Conservation (phyloP, 2,329 filamentous ascomycete species). For the Rutstroemia sp. region DNA sequence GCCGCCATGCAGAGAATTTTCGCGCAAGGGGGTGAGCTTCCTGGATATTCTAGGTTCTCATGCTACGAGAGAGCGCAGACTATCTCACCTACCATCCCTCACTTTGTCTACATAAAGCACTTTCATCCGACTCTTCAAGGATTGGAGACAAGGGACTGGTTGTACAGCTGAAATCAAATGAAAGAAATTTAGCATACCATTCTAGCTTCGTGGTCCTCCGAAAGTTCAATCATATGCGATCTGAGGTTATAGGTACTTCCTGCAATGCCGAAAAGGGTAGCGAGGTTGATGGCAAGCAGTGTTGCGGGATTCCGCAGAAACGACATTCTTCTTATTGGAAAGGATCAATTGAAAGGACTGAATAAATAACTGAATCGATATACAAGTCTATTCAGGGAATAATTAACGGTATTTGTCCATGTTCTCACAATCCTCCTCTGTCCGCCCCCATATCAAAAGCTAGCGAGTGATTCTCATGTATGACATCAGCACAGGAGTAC, state of each 20-base stretch:
- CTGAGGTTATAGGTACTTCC: slow-evolving; percentile 17
- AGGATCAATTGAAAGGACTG: too few species aligned
- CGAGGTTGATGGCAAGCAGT: slow-evolving; percentile 11
- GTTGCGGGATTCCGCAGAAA: slow-evolving; percentile 14
- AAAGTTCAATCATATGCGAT: slow-evolving; percentile 20
- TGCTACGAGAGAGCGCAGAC: too few species aligned
- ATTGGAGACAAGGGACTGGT: not conserved
- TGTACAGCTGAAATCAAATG: not conserved
- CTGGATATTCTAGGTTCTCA: too few species aligned
- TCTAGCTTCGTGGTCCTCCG: slow-evolving; percentile 19
- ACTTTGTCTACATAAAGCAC: not conserved
- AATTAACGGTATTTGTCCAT: too few species aligned
- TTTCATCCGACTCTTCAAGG: not conserved
- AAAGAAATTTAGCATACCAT: slow-evolving; percentile 12
- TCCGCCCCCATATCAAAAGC: not conserved
- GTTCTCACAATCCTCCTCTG: not conserved
- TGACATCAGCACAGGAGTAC: slow-evolving; percentile 10
- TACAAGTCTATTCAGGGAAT: too few species aligned
- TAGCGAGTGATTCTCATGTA: not conserved
- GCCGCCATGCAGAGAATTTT: too few species aligned
- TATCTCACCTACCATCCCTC: too few species aligned
- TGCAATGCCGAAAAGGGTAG: slow-evolving; percentile 13
- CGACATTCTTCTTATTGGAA: slow-evolving; percentile 5
- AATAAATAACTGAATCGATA: not conserved
- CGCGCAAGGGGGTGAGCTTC: too few species aligned